These are phyloP conservation scores for Eucalyptus rudis DNA, from an alignment of 345 rosid genomes.

Conservation along the genomic window DNA sequence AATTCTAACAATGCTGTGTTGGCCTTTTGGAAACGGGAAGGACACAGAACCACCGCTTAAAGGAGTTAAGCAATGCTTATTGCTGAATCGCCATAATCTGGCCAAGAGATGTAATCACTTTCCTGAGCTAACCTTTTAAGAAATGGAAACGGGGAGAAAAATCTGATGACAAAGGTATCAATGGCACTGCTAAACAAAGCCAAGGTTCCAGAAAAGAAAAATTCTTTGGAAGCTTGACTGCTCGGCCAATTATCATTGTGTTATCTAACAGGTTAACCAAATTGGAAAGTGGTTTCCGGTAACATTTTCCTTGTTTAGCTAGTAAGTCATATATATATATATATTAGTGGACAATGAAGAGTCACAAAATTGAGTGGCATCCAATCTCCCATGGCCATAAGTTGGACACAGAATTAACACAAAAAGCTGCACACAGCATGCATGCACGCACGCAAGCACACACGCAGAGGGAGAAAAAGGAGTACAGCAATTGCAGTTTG, in stretches of 20 bases:
- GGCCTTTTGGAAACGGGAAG: neutral
- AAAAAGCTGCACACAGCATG: neutral
- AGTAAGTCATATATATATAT: neutral
- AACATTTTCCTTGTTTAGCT: neutral
- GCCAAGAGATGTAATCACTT: neutral
- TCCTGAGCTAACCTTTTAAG: neutral
- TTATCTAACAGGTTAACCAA: neutral
- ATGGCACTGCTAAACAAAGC: neutral
- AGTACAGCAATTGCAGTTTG: conserved; percentile 25
- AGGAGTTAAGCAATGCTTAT: neutral
- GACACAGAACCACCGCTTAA: neutral
- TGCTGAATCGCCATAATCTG: neutral
- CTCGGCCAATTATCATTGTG: neutral
- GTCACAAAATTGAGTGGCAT: neutral
- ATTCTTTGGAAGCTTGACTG: neutral
- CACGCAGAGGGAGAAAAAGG: neutral
- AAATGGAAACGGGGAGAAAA: neutral
- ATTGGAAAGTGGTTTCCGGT: neutral
- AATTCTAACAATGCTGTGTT: neutral
- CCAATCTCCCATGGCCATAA: neutral
- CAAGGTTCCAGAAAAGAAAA: neutral
- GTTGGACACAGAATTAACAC: neutral
- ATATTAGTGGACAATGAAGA: neutral
- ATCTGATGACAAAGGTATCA: neutral
- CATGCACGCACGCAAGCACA: neutral